Percentiles rank a stretch among this genome's conserved stretches.
Evolutionary conservation across 192 early-diverging fungal genomes (phyloP).

Genomic region (Dispira parvispora): DNA sequence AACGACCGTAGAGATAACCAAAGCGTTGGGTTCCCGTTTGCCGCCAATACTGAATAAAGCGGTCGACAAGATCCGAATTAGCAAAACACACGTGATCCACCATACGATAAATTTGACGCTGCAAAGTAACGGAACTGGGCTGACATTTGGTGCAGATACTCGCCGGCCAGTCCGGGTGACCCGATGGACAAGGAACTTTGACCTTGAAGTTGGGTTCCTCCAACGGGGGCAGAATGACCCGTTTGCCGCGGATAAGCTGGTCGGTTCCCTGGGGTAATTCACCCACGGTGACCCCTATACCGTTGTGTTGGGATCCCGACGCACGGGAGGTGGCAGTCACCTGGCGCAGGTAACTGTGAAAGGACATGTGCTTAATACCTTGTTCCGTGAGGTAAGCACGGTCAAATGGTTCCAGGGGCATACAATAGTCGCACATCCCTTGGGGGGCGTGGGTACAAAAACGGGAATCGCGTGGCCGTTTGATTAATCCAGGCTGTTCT

Average conservation of each 20-base stretch:
- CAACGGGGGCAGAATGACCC: constrained; percentile 41
- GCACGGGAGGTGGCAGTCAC: constrained; percentile 22
- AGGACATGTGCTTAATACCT: constrained; percentile 95
- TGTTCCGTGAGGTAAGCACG: constrained; percentile 68
- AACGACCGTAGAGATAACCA: constrained; percentile 87
- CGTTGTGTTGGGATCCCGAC: neutral
- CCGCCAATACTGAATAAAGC: constrained; percentile 78
- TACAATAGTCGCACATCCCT: constrained; percentile 90
- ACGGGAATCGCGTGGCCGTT: neutral
- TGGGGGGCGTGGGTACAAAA: constrained; percentile 46
- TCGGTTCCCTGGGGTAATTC: neutral
- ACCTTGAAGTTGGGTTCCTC: constrained; percentile 74
- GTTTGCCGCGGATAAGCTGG: neutral
- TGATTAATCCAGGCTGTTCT: neutral
- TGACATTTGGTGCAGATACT: constrained; percentile 98
- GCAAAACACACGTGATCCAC: constrained; percentile 97
- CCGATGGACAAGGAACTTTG: constrained; percentile 54
- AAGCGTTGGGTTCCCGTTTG: constrained; percentile 73
- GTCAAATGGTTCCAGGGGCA: constrained; percentile 88
- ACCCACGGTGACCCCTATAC: neutral
- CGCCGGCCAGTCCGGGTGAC: constrained; percentile 79
- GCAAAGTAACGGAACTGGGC: constrained; percentile 78
- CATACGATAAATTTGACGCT: constrained; percentile 79
- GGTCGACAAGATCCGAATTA: constrained; percentile 53
- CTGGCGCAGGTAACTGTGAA: constrained; percentile 77